Conservation (phyloP, 1,139 yeast species). For the Pichia sp. region DNA sequence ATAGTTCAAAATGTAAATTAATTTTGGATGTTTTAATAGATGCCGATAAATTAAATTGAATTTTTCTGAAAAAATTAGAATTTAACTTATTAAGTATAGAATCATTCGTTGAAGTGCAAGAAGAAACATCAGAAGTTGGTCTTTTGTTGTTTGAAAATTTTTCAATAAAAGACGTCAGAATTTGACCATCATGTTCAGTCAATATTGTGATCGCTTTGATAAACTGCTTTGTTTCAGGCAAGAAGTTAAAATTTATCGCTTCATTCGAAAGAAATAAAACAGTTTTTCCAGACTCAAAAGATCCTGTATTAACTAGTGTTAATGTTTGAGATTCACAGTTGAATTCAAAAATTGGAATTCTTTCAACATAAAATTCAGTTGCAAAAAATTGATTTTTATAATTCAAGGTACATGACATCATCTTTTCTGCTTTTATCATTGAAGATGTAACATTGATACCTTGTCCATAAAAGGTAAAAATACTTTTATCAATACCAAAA, state of each 20-base stretch:
- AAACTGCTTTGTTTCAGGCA: conserved; percentile 19
- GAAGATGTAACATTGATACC: conserved; percentile 14
- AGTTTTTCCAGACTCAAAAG: conserved; percentile 20
- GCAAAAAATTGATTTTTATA: conserved; percentile 11
- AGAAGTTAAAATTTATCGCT: conserved; percentile 12
- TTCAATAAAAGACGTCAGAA: conserved; percentile 15
- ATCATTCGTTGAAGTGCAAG: neutral
- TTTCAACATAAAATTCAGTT: conserved; percentile 7
- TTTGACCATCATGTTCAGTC: conserved; percentile 16
- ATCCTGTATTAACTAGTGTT: conserved; percentile 20
- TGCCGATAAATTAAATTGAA: conserved; percentile 12
- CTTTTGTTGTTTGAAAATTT: neutral
- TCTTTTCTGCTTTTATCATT: conserved; percentile 14
- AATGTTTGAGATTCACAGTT: conserved; percentile 15
- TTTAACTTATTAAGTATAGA: conserved; percentile 1
- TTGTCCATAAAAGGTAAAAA: conserved; percentile 16
- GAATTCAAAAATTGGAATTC: conserved; percentile 14
- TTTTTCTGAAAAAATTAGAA: conserved; percentile 1
- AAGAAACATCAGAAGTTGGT: neutral
- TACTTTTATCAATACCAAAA: conserved; percentile 20
- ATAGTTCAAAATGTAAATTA: conserved; percentile 14
- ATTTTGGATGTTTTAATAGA: conserved; percentile 13
- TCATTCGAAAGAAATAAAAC: conserved; percentile 16
- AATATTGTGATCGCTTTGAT: conserved; percentile 17
- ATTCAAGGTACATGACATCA: conserved; percentile 20